Percentiles rank a stretch among this genome's conserved stretches.
phyloP scores from a whole-genome alignment of 2,329 filamentous ascomycete species.

The Emericellopsis cladophorae region DNA sequence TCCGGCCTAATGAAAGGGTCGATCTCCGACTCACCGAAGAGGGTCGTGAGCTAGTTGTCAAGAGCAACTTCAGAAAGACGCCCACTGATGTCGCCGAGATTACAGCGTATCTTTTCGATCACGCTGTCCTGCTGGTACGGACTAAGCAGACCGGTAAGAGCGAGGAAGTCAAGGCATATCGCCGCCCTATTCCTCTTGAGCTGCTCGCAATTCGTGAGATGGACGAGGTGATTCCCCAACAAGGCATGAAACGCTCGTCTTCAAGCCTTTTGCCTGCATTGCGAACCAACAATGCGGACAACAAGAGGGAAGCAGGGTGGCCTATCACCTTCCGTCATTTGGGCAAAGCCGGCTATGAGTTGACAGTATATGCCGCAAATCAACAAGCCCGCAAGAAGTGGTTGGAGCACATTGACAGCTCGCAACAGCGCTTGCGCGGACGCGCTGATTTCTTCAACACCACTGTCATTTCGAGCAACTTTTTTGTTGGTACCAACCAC shows the following conservation, averaged over 20 bases:
- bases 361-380: conserved; percentile 78
- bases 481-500: conserved; percentile 56
- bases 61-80: conserved; percentile 85
- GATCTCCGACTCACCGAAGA: conserved; percentile 92
- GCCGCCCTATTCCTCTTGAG: conserved; percentile 86
- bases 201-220: conserved; percentile 89
- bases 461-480: conserved; percentile 43
- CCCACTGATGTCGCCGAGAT: conserved; percentile 83
- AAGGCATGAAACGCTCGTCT: conserved; percentile 75
- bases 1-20: conserved; percentile 78
- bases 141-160: conserved; percentile 86
- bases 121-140: conserved; percentile 82
- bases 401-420: conserved; percentile 87
- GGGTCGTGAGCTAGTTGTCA: conserved; percentile 84
- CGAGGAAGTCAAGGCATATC: conserved; percentile 90
- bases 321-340: conserved; percentile 95
- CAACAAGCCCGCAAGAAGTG: conserved; percentile 86
- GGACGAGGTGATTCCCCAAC: conserved; percentile 82
- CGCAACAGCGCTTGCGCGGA: conserved; percentile 76
- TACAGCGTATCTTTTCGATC: conserved; percentile 90
- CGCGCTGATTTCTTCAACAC: conserved; percentile 87
- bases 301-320: conserved; percentile 62
- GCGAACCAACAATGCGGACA: conserved; percentile 31
- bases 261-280: conserved; percentile 63
- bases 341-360: conserved; percentile 88